Percentiles rank a stretch among this genome's conserved stretches.
Evolutionary conservation across 768 basidiomycete species (phyloP).

Genomic region (Leccinellum luteum): DNA sequence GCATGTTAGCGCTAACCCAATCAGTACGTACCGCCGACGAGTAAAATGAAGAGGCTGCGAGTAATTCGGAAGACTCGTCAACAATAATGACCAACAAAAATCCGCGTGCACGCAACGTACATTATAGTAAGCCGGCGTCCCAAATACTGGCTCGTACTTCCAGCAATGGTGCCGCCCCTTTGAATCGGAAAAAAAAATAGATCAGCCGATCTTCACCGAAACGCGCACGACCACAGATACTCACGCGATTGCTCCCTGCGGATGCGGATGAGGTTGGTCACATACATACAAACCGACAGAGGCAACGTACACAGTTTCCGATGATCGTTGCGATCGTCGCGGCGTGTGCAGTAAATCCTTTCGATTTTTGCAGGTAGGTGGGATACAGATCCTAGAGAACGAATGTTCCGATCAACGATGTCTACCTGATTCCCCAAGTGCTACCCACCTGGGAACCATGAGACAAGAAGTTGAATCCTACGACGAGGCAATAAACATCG

Average conservation of each 20-base stretch:
- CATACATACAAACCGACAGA: not conserved
- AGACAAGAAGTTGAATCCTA: constrained; percentile 75
- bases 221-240: constrained; percentile 18
- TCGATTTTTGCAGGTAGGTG: constrained; percentile 64
- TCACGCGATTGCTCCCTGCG: constrained; percentile 44
- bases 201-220: not conserved
- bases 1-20: not conserved
- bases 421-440: not conserved
- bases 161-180: constrained; percentile 70
- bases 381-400: constrained; percentile 66
- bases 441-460: constrained; percentile 60
- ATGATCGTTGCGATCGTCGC: not conserved
- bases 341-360: constrained; percentile 45
- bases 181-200: not conserved
- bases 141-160: constrained; percentile 68
- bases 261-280: not conserved
- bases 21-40: constrained; percentile 24
- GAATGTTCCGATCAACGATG: not conserved
- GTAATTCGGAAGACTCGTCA: not conserved
- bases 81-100: not conserved
- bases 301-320: constrained; percentile 50
- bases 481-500: not conserved
- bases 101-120: constrained; percentile 2
- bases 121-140: constrained; percentile 85
- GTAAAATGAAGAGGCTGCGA: constrained; percentile 21